Conservation (phyloP, 495 filamentous ascomycete genomes). For the Tuber microsphaerosporum region DNA sequence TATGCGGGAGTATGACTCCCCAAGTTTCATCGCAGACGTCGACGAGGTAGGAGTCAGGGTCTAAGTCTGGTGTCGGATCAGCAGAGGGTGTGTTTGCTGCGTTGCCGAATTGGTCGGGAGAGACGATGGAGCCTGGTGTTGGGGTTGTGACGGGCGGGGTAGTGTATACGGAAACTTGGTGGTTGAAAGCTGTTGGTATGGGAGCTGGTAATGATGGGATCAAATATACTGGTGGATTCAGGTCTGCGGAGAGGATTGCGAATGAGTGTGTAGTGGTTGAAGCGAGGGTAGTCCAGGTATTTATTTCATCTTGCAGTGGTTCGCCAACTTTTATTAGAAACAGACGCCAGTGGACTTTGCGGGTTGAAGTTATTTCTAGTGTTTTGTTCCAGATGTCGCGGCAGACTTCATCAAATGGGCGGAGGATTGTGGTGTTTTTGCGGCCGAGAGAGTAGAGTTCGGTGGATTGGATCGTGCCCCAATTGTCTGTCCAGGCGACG, state of each 20-base stretch:
- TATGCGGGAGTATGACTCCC: conserved; percentile 65
- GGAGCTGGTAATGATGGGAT: conserved; percentile 39
- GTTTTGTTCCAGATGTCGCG: conserved; percentile 83
- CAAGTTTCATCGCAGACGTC: conserved; percentile 76
- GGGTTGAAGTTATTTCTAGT: conserved; percentile 61
- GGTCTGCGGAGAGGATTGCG: conserved; percentile 52
- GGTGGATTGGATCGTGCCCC: conserved; percentile 65
- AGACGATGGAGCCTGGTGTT: conserved; percentile 49
- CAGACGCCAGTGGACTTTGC: conserved; percentile 71
- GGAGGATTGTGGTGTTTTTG: conserved; percentile 52
- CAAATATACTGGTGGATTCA: conserved; percentile 44
- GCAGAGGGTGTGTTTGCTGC: conserved; percentile 52
- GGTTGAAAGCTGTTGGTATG: conserved; percentile 47
- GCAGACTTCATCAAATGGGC: conserved; percentile 57
- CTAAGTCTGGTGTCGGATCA: conserved; percentile 49
- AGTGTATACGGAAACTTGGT: conserved; percentile 48
- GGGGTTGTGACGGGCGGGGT: conserved; percentile 35
- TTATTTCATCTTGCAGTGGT: conserved; percentile 68
- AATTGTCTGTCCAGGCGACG: conserved; percentile 85
- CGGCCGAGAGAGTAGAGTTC: conserved; percentile 72
- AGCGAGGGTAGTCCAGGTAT: conserved; percentile 51
- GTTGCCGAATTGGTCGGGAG: conserved; percentile 52
- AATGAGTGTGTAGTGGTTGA: conserved; percentile 57
- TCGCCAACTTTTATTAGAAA: conserved; percentile 66
- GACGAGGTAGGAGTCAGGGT: conserved; percentile 65